These are phyloP conservation scores for Catenaria anguillulae DNA, from an alignment of 371 early-diverging fungal species.

Conservation along the genomic window DNA sequence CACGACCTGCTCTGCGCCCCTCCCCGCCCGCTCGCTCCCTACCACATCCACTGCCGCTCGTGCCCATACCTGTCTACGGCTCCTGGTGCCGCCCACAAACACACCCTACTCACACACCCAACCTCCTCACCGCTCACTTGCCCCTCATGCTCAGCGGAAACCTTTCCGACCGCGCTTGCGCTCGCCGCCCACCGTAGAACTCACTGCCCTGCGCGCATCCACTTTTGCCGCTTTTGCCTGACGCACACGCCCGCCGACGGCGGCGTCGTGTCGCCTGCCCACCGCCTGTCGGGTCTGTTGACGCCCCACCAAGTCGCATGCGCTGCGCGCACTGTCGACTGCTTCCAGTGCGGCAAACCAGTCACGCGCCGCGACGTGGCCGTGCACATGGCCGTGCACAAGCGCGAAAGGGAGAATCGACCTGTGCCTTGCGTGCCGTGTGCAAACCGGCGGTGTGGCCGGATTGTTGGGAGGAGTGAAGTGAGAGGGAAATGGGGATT, in stretches of 20 bases:
- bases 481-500: background rate
- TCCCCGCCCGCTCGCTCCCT: background rate
- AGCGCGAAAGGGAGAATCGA: too few relatives aligned
- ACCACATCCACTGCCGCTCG: background rate
- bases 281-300: background rate
- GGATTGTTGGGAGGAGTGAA: background rate
- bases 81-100: background rate
- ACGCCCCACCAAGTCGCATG: background rate
- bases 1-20: background rate
- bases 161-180: background rate
- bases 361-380: background rate
- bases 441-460: background rate
- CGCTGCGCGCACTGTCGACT: conserved; percentile 5
- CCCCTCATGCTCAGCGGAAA: too few relatives aligned
- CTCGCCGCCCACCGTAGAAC: background rate
- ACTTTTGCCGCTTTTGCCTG: background rate
- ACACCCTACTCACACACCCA: background rate
- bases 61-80: background rate
- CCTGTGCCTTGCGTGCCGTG: background rate
- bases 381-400: conserved; percentile 2
- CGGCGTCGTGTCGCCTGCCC: background rate
- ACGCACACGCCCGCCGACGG: conserved; percentile 1
- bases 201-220: background rate
- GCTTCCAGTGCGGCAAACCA: background rate
- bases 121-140: background rate